A percentile compares a stretch with the other conserved stretches of the same genome.
Conservation (phyloP, 2,329 filamentous ascomycete species). For the Fonsecaea monophora region DNA sequence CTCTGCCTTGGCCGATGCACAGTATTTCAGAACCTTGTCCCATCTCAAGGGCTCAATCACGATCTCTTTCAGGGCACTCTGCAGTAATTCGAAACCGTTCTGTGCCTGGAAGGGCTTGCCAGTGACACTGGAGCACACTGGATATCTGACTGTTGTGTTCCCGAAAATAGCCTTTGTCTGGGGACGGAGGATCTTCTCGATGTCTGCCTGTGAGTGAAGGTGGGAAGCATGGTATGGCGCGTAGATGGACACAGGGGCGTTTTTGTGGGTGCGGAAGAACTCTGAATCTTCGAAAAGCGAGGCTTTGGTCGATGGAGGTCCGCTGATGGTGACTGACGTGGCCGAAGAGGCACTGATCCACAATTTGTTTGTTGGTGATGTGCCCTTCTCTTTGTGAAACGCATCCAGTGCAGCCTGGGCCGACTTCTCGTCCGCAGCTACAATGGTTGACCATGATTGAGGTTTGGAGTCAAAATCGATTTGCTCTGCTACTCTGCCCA, state of each 20-base stretch:
- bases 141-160: slow-evolving; percentile 43
- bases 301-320: slow-evolving; percentile 61
- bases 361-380: slow-evolving; percentile 59
- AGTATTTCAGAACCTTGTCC: slow-evolving; percentile 48
- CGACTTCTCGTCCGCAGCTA: slow-evolving; percentile 46
- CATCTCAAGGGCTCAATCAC: slow-evolving; percentile 49
- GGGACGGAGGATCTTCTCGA: slow-evolving; percentile 58
- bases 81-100: slow-evolving; percentile 45
- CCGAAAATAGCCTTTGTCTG: slow-evolving; percentile 44
- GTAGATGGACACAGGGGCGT: slow-evolving; percentile 61
- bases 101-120: slow-evolving; percentile 44
- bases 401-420: slow-evolving; percentile 39
- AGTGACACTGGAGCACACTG: slow-evolving; percentile 49
- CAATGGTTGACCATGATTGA: slow-evolving; percentile 50
- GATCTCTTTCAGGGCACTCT: slow-evolving; percentile 47
- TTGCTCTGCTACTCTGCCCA: slow-evolving; percentile 47
- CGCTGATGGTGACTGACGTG: slow-evolving; percentile 66
- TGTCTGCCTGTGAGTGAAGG: slow-evolving; percentile 58
- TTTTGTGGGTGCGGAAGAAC: slow-evolving; percentile 58
- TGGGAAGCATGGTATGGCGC: slow-evolving; percentile 67
- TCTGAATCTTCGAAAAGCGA: slow-evolving; percentile 58
- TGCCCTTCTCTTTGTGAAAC: slow-evolving; percentile 49
- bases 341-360: slow-evolving; percentile 67
- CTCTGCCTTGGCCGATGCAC: slow-evolving; percentile 35
- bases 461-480: slow-evolving; percentile 45